These are phyloP conservation scores for Pulveroboletus sp. DNA, from an alignment of 768 basidiomycete species.

Conservation along the genomic window DNA sequence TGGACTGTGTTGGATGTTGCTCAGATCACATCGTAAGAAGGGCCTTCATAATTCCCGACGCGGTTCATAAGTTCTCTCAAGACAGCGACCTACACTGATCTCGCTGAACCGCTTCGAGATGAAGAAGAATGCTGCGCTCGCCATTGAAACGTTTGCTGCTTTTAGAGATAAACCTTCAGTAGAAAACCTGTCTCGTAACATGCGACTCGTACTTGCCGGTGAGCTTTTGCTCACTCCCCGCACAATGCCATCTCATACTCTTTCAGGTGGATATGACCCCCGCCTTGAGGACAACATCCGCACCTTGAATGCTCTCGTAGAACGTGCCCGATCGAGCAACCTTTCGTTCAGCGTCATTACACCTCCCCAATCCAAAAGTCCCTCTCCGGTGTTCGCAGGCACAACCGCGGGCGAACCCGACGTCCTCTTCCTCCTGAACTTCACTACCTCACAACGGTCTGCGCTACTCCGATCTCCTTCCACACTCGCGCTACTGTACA, in stretches of 20 bases:
- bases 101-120: slow-evolving; percentile 93
- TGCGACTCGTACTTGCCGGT: slow-evolving; percentile 83
- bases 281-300: slow-evolving; percentile 80
- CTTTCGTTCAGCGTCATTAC: slow-evolving; percentile 59
- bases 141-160: slow-evolving; percentile 70
- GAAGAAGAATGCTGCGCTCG: slow-evolving; percentile 88
- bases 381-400: slow-evolving; percentile 43
- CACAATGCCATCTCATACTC: slow-evolving; percentile 1
- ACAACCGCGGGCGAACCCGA: slow-evolving; percentile 43
- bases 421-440: slow-evolving; percentile 88
- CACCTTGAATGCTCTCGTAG: slow-evolving; percentile 60
- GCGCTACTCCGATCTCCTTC: slow-evolving; percentile 65
- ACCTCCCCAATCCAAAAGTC: slow-evolving; percentile 40
- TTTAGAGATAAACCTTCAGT: slow-evolving; percentile 35
- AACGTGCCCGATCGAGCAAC: slow-evolving; percentile 47
- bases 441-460: slow-evolving; percentile 78
- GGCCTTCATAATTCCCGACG: not conserved
- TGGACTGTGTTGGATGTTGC: slow-evolving; percentile 46
- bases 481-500: slow-evolving; percentile 82
- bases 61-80: slow-evolving; percentile 36
- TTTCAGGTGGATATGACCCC: slow-evolving; percentile 83
- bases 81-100: slow-evolving; percentile 62
- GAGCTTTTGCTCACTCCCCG: slow-evolving; percentile 7
- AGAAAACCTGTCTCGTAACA: slow-evolving; percentile 24
- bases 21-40: slow-evolving; percentile 54